Evolutionary conservation across 768 basidiomycete genomes (phyloP).

Genomic region (Cyclocybe cylindracea): DNA sequence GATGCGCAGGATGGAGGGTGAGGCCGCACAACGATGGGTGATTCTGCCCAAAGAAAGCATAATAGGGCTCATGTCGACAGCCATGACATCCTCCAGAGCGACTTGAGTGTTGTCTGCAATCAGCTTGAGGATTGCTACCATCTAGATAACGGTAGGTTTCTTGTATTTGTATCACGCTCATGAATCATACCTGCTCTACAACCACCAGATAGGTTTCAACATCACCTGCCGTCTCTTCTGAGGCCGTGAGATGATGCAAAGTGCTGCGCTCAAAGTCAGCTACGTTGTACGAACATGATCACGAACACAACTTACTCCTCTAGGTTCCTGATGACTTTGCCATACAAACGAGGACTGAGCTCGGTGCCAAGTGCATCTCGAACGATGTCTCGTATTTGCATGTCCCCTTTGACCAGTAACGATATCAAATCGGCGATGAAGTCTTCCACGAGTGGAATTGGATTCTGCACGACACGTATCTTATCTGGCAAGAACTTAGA

Average conservation of each 20-base stretch:
- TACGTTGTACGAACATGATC: not conserved
- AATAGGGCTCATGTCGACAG: constrained; percentile 62
- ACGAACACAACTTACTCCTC: constrained; percentile 60
- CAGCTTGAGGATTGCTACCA: constrained; percentile 73
- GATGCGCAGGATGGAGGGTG: constrained; percentile 54
- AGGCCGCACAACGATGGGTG: constrained; percentile 60
- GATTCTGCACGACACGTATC: constrained; percentile 64
- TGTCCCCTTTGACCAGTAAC: constrained; percentile 61
- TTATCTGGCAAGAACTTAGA: constrained; percentile 65
- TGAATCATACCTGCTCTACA: constrained; percentile 65
- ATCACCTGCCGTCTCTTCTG: constrained; percentile 37
- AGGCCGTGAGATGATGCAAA: constrained; percentile 20
- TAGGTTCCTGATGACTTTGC: constrained; percentile 66
- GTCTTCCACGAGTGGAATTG: constrained; percentile 55
- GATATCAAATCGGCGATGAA: constrained; percentile 74
- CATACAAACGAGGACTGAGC: constrained; percentile 69
- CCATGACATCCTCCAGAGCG: constrained; percentile 58
- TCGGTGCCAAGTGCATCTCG: constrained; percentile 82
- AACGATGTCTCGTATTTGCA: constrained; percentile 74
- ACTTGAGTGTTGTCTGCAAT: constrained; percentile 72
- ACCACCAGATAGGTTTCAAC: constrained; percentile 49
- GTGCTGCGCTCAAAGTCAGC: constrained; percentile 6
- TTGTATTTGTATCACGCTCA: not conserved
- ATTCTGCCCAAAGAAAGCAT: constrained; percentile 63
- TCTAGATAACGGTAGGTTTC: constrained; percentile 37